These are phyloP conservation scores for Fomitopsis pulvina DNA, from an alignment of 768 basidiomycete genomes.

Conservation along the genomic window DNA sequence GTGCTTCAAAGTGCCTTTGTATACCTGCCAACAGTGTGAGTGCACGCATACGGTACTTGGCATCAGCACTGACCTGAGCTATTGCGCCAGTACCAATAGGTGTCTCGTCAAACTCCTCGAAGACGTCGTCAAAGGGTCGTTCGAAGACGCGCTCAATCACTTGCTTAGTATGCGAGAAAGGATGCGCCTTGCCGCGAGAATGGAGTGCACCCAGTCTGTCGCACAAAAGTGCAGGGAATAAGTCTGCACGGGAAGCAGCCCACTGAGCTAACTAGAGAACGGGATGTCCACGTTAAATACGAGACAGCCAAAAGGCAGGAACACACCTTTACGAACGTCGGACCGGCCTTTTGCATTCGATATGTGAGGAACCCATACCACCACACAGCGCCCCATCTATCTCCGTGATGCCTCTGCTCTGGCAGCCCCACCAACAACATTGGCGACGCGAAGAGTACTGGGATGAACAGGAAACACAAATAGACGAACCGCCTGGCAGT, in stretches of 20 bases:
- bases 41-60: not conserved
- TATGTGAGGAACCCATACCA: constrained; percentile 90
- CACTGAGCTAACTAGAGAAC: constrained; percentile 82
- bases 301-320: not conserved
- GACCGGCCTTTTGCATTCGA: constrained; percentile 92
- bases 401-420: constrained; percentile 52
- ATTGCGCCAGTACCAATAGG: constrained; percentile 99
- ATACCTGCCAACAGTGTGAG: constrained; percentile 49
- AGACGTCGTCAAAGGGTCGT: constrained; percentile 78
- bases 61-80: constrained; percentile 55
- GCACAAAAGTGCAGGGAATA: constrained; percentile 86
- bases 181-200: constrained; percentile 80
- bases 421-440: constrained; percentile 71
- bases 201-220: constrained; percentile 80
- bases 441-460: constrained; percentile 77
- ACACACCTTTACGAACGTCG: constrained; percentile 91
- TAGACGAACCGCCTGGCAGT: constrained; percentile 80
- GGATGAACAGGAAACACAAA: constrained; percentile 77
- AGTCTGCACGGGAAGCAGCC: constrained; percentile 92
- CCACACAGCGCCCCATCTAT: constrained; percentile 92
- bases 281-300: not conserved
- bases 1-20: constrained; percentile 77
- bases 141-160: constrained; percentile 84
- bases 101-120: constrained; percentile 77
- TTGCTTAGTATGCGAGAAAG: constrained; percentile 67